Evolutionary conservation across 1,139 yeast species (phyloP), one percentile per base, ranked within the genome.

Genomic region (Hyphopichia wangnamkhiaoensis): DNA sequence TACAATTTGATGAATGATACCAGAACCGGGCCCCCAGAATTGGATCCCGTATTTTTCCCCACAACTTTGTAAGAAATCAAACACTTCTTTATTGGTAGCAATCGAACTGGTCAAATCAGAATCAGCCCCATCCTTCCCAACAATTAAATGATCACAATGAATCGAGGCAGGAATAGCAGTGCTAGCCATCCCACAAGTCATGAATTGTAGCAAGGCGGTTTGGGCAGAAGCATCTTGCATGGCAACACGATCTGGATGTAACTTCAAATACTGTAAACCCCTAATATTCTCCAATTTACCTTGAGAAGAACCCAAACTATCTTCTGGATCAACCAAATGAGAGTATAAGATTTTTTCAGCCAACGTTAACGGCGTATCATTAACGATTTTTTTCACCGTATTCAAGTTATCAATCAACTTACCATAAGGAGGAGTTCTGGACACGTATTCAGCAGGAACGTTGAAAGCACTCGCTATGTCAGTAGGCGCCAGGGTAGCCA

Each of bases 141-240:
- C 97, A 64, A 93, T 91, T 67, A 93, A 79, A 65, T 93, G 98
- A 63, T 93, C 98, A 69, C 98, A 93, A 63, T 93, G 98, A 50
- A 93, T 89, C 2, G 96, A 86, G 8, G 86, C 96, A 3, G 98
- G 98, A 2, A 91, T 96, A 0, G 86, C 85, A 6, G 97, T 88
- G 24, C 81, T 71, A 35, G 80, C 60, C 81, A 91, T 80, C 15
- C 97, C 96, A 54, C 96, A 87, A 23, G 98, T 89, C 95, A 93
- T 91, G 65, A 93, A 93, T 67, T 93, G 98, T 48, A 93, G 71
- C 48, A 93, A 71, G 2, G 98, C 98, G 87, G 91, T 93, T 68
- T 93, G 98, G 2, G 98, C 98, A 18, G 96, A 86, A 1, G 98
- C 98, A 69, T 93, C 98, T 71, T 93, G 98, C 97, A 91, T 91